Evolutionary conservation across 345 rosid genomes (phyloP), one percentile per base, ranked within the genome.

Genomic region (Zanthoxylum bungeanum): DNA sequence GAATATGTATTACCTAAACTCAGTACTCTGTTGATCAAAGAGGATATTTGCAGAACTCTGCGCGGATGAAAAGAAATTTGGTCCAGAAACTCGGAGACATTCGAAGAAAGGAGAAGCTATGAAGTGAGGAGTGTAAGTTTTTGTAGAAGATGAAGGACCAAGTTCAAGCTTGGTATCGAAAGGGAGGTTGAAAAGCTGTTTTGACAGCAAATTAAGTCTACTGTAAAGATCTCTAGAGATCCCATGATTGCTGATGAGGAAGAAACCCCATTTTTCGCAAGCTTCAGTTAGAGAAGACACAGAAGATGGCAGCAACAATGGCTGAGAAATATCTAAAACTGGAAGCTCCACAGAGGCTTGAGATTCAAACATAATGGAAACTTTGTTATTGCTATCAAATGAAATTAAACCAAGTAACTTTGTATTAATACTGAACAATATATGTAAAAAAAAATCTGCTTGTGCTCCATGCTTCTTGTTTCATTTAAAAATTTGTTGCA

Each of bases 81-180:
- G 83, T 16, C 82, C 84, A 0, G 76, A 74, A 67, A 79, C 78
- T 0, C 76, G 71, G 17, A 82, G 80, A 50, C 84, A 71, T 47
- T 82, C 85, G 9, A 73, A 84, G 71, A 77, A 84, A n/a, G 79
- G 82, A 21, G 88, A 84, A 55, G 88, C 85, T 1, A 79, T 82
- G 76, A 82, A 80, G 37, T 58, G 79, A 56, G 81, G 84, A 37
- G 74, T 84, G 47, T 78, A 84, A 30, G 78, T 71, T 59, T 50
- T 69, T n/a, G 72, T 3, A 34, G 68, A 70, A 60, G 83, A 79
- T 22, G 56, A 67, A 28, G 85, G 84, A 44, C 85, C 88, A 5
- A 74, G 53, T 65, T 77, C 28, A 37, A 77, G 71, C 67, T 82
- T 82, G 60, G 60, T 44, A 19, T 79, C 68, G 11, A 51, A 53